Base-by-base conservation (phyloP, 2,329 filamentous ascomycete species). In the Verticillium nonalfalfae region DNA sequence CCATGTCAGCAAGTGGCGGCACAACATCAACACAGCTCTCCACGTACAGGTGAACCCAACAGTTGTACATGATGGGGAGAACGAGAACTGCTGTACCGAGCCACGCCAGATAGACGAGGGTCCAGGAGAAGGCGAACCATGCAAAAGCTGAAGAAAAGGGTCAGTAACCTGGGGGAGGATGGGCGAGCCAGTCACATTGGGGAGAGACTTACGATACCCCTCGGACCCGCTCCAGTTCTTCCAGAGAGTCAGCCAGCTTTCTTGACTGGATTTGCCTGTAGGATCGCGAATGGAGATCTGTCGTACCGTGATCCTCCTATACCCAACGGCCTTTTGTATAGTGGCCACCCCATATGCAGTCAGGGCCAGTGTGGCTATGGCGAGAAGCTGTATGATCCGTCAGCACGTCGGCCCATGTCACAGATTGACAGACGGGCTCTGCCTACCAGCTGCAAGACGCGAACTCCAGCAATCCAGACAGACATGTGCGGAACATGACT, bases 21-120 rank as follows among this genome's bases (percentile, higher is more conserved):
- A 6, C 26, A 9, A 34, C 7, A 4, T 34, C 26, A 13, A 15
- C 10, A 13, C 11, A 31, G 11, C 10, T 13, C 7, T 36, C 11
- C n/a, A 58, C 63, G 18, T 61, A 66, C 64, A 66, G 62, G 50
- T 66, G 64, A 18, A 65, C 64, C 64, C 64, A 66, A 36, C 62
- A 65, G 35, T 66, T 66, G 62, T 66, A 66, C 64, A 65, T 64
- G 38, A 64, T 59, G 10, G 64, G 64, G 4, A 64, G 60, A 58
- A 65, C 60, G 21, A 62, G 52, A 10, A 65, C 60, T 1, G 64
- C 64, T 14, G 63, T 57, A 13, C 62, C 61, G 7, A 65, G 59
- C 64, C 64, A 66, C 52, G 60, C 60, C 40, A 66, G n/a, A 35
- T 66, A 66, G 39, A 59, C 61, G 34, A 64, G 63, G 15, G 63